Evolutionary conservation across 495 filamentous ascomycete species (phyloP).

Genomic region (Astrothelium subdiscretum): DNA sequence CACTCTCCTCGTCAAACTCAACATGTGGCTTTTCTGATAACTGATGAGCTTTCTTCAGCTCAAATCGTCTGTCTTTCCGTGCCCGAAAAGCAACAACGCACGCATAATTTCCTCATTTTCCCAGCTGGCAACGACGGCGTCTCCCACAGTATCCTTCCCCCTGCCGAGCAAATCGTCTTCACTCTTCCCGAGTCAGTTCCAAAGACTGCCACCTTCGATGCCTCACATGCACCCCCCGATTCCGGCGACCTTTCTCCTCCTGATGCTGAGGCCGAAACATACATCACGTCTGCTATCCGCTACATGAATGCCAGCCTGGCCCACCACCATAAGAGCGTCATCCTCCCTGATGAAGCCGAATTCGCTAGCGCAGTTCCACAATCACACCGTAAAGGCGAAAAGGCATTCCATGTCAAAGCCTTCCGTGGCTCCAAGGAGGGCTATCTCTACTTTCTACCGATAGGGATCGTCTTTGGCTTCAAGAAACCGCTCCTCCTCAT

Average conservation of each 20-base stretch:
- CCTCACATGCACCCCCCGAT: constrained; percentile 29
- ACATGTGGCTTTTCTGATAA: not conserved
- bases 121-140: constrained; percentile 51
- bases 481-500: constrained; percentile 90
- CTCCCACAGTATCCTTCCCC: constrained; percentile 25
- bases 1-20: not conserved
- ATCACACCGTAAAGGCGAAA: constrained; percentile 77
- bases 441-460: constrained; percentile 77
- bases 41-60: constrained; percentile 28
- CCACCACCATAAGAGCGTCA: constrained; percentile 48
- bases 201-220: constrained; percentile 46
- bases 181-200: constrained; percentile 64
- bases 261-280: constrained; percentile 34
- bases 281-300: constrained; percentile 49
- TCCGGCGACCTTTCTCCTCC: constrained; percentile 26
- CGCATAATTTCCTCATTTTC: constrained; percentile 83
- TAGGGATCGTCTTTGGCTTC: constrained; percentile 85
- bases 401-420: constrained; percentile 83
- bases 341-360: constrained; percentile 56
- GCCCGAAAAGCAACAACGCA: constrained; percentile 78
- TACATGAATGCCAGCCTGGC: constrained; percentile 43
- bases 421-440: constrained; percentile 92
- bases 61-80: constrained; percentile 61
- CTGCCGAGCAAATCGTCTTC: constrained; percentile 67
- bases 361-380: constrained; percentile 71